These are phyloP conservation scores for Fusarium sp. DNA, from an alignment of 2,329 filamentous ascomycete genomes.

Conservation along the genomic window DNA sequence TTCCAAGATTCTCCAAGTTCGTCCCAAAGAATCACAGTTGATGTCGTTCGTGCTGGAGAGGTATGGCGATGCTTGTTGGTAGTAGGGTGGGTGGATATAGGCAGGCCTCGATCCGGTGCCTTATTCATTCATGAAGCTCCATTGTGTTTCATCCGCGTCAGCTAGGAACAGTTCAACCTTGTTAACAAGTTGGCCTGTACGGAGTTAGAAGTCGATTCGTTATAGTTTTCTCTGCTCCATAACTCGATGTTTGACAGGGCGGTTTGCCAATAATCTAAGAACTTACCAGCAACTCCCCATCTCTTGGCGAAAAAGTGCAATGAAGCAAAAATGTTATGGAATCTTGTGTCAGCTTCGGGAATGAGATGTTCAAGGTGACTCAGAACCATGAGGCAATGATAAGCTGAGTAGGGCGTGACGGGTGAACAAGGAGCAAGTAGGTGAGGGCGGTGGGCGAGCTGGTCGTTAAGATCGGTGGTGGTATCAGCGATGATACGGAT, in stretches of 20 bases:
- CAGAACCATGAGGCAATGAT: conserved; percentile 52
- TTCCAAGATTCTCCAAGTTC: neutral
- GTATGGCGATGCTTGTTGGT: neutral
- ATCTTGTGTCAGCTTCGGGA: conserved; percentile 49
- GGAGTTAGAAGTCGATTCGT: conserved; percentile 26
- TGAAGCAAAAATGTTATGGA: conserved; percentile 52
- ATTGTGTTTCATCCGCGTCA: conserved; percentile 41
- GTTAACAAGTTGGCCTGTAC: conserved; percentile 47
- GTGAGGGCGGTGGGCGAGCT: conserved; percentile 50
- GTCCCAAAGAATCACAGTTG: neutral
- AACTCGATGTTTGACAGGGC: conserved; percentile 6
- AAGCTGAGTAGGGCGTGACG: conserved; percentile 52
- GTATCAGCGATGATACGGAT: conserved; percentile 54
- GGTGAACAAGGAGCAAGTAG: conserved; percentile 52
- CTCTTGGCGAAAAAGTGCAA: conserved; percentile 53
- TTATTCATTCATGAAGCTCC: conserved; percentile 45
- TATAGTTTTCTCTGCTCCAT: neutral
- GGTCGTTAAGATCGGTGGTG: conserved; percentile 52
- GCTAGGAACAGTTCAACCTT: conserved; percentile 48
- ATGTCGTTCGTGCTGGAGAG: neutral
- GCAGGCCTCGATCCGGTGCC: neutral
- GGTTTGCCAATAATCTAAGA: conserved; percentile 15
- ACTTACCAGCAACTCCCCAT: conserved; percentile 53
- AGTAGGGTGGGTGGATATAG: neutral
- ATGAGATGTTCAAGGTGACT: conserved; percentile 52